A percentile compares a stretch with the other conserved stretches of the same genome.
Evolutionary conservation across 306 rosid genomes (phyloP).

Genomic region (Quercus robur): DNA sequence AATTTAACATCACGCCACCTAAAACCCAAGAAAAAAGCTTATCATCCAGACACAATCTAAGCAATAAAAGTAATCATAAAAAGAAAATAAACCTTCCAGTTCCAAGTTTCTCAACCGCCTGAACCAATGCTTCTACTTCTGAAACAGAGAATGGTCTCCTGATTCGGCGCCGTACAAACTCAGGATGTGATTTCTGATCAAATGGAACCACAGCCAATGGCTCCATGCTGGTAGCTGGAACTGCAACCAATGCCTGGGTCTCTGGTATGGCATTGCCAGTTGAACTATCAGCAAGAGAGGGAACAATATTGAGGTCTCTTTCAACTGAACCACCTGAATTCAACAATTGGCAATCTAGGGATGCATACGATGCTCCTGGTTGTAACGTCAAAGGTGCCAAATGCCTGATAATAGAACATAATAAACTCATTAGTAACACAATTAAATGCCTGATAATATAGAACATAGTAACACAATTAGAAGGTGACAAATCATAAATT

Average conservation of each 20-base stretch:
- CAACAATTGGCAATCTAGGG: conserved; percentile 30
- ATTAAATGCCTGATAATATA: conserved; percentile 38
- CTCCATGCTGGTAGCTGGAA: conserved; percentile 56
- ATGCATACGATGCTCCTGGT: conserved; percentile 39
- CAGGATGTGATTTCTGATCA: conserved; percentile 48
- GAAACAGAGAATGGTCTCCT: conserved; percentile 82
- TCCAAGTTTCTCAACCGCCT: conserved; percentile 80
- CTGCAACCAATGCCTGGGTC: conserved; percentile 53
- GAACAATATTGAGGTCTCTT: conserved; percentile 32
- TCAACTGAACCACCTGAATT: conserved; percentile 40
- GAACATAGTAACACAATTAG: conserved; percentile 20
- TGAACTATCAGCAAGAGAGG: conserved; percentile 36
- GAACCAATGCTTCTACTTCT: conserved; percentile 81
- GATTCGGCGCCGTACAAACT: conserved; percentile 64
- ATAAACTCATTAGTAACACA: neutral
- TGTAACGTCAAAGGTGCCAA: conserved; percentile 40
- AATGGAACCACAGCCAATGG: conserved; percentile 62
- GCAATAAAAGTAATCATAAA: neutral
- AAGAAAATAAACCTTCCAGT: conserved; percentile 67
- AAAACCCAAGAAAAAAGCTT: conserved; percentile 1
- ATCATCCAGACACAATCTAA: neutral
- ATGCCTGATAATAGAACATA: conserved; percentile 40
- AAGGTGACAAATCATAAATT: neutral
- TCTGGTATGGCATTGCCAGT: conserved; percentile 39
- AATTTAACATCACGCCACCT: conserved; percentile 78